Evolutionary conservation across 148 eudicot genomes (phyloP).

Genomic region (Camellia lanceoleosa): DNA sequence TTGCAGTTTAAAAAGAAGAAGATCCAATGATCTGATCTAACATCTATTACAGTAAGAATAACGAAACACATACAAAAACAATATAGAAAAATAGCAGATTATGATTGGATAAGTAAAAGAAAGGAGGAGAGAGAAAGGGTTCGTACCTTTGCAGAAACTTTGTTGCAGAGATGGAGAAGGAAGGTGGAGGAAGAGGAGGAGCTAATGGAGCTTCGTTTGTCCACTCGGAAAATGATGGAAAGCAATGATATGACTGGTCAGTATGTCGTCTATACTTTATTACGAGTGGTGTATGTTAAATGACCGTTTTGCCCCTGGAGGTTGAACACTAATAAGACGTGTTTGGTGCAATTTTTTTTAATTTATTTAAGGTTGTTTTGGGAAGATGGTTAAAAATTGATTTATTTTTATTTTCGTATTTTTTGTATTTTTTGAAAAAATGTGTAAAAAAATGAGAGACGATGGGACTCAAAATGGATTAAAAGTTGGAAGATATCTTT

Average conservation of each 20-base stretch:
- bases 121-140: not conserved
- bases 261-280: not conserved
- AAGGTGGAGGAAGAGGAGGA: not conserved
- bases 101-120: not conserved
- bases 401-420: too few species aligned
- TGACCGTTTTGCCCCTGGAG: not conserved
- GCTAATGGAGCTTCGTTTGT: not conserved
- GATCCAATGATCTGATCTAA: not conserved
- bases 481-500: too few species aligned
- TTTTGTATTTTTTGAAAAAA: too few species aligned
- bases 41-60: not conserved
- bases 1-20: not conserved
- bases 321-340: not conserved
- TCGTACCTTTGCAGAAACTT: not conserved
- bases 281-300: not conserved
- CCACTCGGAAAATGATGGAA: not conserved
- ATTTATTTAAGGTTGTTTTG: too few species aligned
- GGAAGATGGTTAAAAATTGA: too few species aligned
- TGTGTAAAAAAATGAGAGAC: too few species aligned
- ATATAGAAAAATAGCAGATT: not conserved
- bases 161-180: not conserved
- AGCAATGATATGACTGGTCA: not conserved
- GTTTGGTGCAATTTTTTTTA: too few species aligned
- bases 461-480: too few species aligned
- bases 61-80: not conserved